A percentile compares a stretch with the other conserved stretches of the same genome.
Conservation (phyloP, 768 basidiomycete genomes). For the Tremella fuciformis region DNA sequence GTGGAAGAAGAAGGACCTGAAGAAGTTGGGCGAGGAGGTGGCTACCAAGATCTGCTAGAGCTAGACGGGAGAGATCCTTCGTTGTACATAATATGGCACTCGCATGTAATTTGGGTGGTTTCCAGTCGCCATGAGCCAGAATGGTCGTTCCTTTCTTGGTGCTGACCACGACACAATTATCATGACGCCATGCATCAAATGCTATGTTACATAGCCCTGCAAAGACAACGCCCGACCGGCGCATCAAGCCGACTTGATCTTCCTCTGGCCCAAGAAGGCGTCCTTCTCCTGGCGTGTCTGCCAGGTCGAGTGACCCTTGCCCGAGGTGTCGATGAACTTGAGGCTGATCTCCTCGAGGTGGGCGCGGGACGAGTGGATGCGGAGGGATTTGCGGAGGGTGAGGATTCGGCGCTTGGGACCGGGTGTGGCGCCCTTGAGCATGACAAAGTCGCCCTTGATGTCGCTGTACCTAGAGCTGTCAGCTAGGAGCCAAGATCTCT, state of each 20-base stretch:
- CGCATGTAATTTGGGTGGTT: too few relatives aligned
- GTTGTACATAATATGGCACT: too few relatives aligned
- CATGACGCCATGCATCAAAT: too few relatives aligned
- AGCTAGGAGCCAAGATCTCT: background rate
- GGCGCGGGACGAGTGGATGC: conserved; percentile 76
- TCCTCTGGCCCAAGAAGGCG: conserved; percentile 67
- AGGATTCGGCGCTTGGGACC: conserved; percentile 98
- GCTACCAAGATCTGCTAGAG: conserved; percentile 26
- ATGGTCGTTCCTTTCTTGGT: too few relatives aligned
- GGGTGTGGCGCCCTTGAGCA: conserved; percentile 92
- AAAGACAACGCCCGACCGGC: too few relatives aligned
- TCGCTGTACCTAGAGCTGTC: conserved; percentile 82
- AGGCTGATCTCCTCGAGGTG: conserved; percentile 97
- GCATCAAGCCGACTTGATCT: conserved; percentile 50
- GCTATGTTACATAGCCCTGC: too few relatives aligned
- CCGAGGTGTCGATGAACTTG: conserved; percentile 96
- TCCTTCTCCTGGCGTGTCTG: conserved; percentile 95
- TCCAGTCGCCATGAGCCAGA: too few relatives aligned
- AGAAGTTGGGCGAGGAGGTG: conserved; percentile 62
- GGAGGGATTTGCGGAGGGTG: conserved; percentile 93
- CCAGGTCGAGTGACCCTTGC: conserved; percentile 96
- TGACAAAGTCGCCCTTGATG: conserved; percentile 96
- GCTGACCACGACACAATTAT: too few relatives aligned
- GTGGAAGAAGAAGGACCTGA: conserved; percentile 65
- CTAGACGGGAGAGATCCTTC: background rate